Evolutionary conservation across 495 filamentous ascomycete genomes (phyloP), one percentile per base, ranked within the genome.

Genomic region (Pyrenula massariospora): DNA sequence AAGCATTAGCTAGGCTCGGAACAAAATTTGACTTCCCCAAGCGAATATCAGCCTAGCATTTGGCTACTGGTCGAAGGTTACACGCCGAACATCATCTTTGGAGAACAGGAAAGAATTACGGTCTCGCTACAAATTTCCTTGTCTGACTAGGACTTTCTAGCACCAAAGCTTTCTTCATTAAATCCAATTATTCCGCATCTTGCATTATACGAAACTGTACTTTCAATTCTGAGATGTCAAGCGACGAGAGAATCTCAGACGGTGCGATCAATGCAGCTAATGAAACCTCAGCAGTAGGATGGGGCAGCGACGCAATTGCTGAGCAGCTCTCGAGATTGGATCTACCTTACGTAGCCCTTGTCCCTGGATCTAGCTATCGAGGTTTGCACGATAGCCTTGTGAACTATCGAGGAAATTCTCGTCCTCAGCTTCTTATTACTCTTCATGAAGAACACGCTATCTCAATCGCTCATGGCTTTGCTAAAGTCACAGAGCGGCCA

Each of bases 361-460:
- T 62, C 3, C 60, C 58, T 19, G 60, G 60, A 31, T 62, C 60
- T 3, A 54, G 49, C 48, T 60, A 60, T 22, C 50, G 60, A 12
- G 58, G 60, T 1, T 12, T 60, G 10, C 60, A 62, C 52, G 60
- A 60, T 31, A 62, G 60, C 48, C 19, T 62, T 10, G 58, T 62
- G 8, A 60, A 62, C 24, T 58, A 57, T 52, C 59, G 57, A 21
- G 60, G 56, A 21, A 60, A 62, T 51, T 24, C 20, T 24, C 20
- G 47, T 22, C 60, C 60, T 1, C 47, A 62, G 53, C 57, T 62
- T 49, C 50, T 62, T 12, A 24, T 62, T 12, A 60, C 58, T 50
- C 50, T 62, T 50, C 60, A 62, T 52, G 60, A 62, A 50, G 60
- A 62, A 36, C 60, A 62, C 31, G 31, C 58, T n/a, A 56, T 62